phyloP scores from a whole-genome alignment of 768 basidiomycete genomes.

The Phallus indusiatus region DNA sequence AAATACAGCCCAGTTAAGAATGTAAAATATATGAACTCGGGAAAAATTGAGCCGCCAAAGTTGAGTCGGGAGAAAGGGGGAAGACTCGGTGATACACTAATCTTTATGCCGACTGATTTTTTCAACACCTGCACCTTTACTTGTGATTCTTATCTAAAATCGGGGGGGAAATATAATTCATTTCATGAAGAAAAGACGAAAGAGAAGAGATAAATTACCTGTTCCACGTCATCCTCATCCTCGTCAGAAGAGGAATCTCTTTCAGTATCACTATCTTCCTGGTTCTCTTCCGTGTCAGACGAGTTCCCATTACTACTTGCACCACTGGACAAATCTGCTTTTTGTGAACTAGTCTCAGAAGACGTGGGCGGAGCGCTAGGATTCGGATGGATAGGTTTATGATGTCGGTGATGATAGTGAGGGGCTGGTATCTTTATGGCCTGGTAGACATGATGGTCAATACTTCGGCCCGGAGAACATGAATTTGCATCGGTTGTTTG shows the following conservation, averaged over 20 bases:
- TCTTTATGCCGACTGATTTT: slow-evolving; percentile 10
- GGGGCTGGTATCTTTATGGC: slow-evolving; percentile 28
- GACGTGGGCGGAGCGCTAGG: not conserved
- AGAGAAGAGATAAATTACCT: not conserved
- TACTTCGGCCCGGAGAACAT: not conserved
- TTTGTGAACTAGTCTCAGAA: not conserved
- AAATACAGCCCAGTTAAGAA: not conserved
- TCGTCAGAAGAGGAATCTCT: not conserved
- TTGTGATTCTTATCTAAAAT: slow-evolving; percentile 1
- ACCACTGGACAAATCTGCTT: not conserved
- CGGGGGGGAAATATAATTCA: not conserved
- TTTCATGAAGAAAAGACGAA: not conserved
- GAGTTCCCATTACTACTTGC: not conserved
- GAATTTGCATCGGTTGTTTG: slow-evolving; percentile 9
- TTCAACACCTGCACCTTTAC: slow-evolving; percentile 5
- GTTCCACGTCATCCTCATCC: not conserved
- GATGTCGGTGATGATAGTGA: slow-evolving; percentile 8
- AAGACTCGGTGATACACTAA: not conserved
- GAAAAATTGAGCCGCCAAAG: not conserved
- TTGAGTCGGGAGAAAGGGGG: too few relatives aligned
- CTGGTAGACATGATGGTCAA: slow-evolving; percentile 20
- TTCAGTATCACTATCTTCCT: not conserved
- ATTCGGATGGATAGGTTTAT: not conserved
- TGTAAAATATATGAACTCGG: not conserved
- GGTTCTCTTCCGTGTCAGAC: not conserved